Conservation (phyloP, 2,329 filamentous ascomycete genomes). For the Colletotrichum nymphaeae region DNA sequence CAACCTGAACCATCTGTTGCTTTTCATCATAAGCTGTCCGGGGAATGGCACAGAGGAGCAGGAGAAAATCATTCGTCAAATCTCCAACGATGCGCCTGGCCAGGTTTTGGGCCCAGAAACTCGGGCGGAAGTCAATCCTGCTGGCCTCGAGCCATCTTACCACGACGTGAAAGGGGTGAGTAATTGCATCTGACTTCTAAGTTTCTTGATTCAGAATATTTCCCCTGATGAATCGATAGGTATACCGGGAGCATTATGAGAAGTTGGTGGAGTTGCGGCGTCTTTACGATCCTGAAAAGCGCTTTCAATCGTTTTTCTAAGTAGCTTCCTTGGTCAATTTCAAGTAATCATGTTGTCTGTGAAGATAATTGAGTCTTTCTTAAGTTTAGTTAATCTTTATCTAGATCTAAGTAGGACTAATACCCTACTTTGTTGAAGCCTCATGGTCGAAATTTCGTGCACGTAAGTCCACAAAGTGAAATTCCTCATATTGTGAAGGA, state of each 20-base stretch:
- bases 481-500: no score
- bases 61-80: conserved; percentile 5
- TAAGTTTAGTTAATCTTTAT: no score
- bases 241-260: conserved; percentile 18
- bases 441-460: no score
- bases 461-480: no score
- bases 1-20: conserved; percentile 3
- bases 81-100: conserved; percentile 5
- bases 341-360: no score
- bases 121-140: conserved; percentile 14
- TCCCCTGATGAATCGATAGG: not conserved
- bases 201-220: no score
- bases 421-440: no score
- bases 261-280: conserved; percentile 4
- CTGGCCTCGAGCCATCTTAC: conserved; percentile 15
- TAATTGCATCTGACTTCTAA: not conserved
- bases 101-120: not conserved
- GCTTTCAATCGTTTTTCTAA: conserved; percentile 20
- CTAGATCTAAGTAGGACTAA: no score
- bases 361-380: no score
- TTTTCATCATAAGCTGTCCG: conserved; percentile 17
- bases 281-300: not conserved
- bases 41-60: conserved; percentile 9
- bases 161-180: conserved; percentile 10
- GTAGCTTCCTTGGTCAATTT: not conserved